phyloP scores from a whole-genome alignment of 257 asterid genomes.

The Scutellaria galericulata region DNA sequence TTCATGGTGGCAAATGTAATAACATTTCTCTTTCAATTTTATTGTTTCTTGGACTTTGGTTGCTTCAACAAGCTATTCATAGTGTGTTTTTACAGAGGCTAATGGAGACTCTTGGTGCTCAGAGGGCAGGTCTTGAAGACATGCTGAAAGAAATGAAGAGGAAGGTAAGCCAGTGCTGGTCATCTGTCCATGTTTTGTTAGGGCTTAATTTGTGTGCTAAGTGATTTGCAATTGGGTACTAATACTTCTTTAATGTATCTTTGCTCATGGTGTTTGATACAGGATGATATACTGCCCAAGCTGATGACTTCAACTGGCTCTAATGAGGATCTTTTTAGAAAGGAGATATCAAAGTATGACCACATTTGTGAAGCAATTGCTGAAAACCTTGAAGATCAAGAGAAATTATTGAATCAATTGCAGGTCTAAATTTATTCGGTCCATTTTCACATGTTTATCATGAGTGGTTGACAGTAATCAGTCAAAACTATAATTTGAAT shows the following conservation, averaged over 20 bases:
- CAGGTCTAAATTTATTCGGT: constrained; percentile 51
- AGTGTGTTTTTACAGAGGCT: constrained; percentile 69
- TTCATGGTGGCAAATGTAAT: neutral
- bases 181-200: neutral
- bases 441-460: too few relatives aligned
- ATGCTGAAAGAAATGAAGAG: constrained; percentile 99
- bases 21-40: neutral
- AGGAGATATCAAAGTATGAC: constrained; percentile 74
- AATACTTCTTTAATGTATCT: neutral
- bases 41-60: neutral
- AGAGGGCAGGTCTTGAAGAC: constrained; percentile 94
- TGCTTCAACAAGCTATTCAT: neutral
- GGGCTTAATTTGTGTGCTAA: neutral
- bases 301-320: constrained; percentile 83
- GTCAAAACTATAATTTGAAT: neutral
- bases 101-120: constrained; percentile 90
- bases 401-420: constrained; percentile 70
- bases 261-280: constrained; percentile 32
- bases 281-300: constrained; percentile 84
- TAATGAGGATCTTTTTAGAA: constrained; percentile 73
- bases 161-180: constrained; percentile 56
- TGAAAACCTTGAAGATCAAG: constrained; percentile 69
- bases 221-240: neutral
- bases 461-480: too few relatives aligned
- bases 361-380: constrained; percentile 72